Percentiles rank a stretch among this genome's conserved stretches.
Evolutionary conservation across 129 eudicot genomes (phyloP).

Genomic region (Flaveria sonorensis): DNA sequence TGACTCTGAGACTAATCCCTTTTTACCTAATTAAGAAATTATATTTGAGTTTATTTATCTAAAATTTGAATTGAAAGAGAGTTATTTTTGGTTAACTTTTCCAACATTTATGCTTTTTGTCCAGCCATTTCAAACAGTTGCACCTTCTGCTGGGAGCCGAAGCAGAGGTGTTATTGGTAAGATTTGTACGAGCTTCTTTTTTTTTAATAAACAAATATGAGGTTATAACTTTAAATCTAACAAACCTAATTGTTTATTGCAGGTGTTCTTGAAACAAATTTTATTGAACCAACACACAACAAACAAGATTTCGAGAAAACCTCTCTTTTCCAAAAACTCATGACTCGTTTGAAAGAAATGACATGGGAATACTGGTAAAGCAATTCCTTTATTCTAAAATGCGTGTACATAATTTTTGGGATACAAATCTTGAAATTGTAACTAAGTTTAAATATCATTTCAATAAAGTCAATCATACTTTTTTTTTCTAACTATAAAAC

Average conservation of each 20-base stretch:
- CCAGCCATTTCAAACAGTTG: constrained; percentile 74
- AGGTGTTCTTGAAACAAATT: constrained; percentile 89
- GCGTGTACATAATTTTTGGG: neutral
- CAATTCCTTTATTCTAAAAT: neutral
- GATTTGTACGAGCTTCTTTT: constrained; percentile 9
- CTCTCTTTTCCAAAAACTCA: constrained; percentile 76
- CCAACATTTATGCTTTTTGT: neutral
- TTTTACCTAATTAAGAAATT: neutral
- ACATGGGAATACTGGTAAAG: constrained; percentile 83
- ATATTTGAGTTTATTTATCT: neutral
- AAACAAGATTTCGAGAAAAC: constrained; percentile 97
- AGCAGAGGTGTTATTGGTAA: constrained; percentile 96
- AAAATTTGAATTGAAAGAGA: neutral
- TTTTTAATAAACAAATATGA: neutral
- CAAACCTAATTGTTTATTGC: constrained; percentile 16
- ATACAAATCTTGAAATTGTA: too few species aligned
- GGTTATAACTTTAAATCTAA: neutral
- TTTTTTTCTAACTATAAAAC: neutral
- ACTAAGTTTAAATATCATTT: too few species aligned
- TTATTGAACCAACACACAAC: constrained; percentile 84
- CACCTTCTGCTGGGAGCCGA: constrained; percentile 45
- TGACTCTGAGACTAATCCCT: constrained; percentile 9
- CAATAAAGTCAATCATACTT: neutral
- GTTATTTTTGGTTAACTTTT: neutral
- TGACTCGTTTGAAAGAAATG: constrained; percentile 79